These are phyloP conservation scores for Ophiostoma sp. DNA, from an alignment of 2,329 filamentous ascomycete species.

Conservation along the genomic window DNA sequence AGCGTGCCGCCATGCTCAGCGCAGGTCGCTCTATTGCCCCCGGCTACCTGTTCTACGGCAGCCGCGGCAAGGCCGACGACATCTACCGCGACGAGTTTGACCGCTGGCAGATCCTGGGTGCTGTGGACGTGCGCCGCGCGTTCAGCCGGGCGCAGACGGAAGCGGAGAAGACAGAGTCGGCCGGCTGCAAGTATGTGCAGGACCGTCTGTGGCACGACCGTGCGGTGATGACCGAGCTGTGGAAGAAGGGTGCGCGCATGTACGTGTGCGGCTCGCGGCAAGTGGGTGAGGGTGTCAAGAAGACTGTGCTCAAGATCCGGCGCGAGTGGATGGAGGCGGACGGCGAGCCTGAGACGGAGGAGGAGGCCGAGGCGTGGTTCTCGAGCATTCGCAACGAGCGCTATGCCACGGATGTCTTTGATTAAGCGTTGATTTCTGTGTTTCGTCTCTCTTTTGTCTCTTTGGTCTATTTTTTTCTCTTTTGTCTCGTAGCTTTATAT, in stretches of 20 bases:
- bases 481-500: background rate
- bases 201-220: slow-evolving; percentile 45
- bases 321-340: slow-evolving; percentile 33
- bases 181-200: slow-evolving; percentile 39
- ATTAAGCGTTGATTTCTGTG: slow-evolving; percentile 33
- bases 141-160: slow-evolving; percentile 47
- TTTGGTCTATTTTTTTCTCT: background rate
- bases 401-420: slow-evolving; percentile 58
- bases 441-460: background rate
- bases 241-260: slow-evolving; percentile 43
- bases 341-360: slow-evolving; percentile 32
- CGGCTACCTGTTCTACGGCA: slow-evolving; percentile 27
- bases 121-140: slow-evolving; percentile 56
- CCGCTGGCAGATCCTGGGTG: slow-evolving; percentile 55
- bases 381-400: slow-evolving; percentile 49
- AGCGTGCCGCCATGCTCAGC: slow-evolving; percentile 49
- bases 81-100: slow-evolving; percentile 53
- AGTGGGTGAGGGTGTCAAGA: slow-evolving; percentile 41
- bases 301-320: slow-evolving; percentile 35
- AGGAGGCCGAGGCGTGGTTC: slow-evolving; percentile 44
- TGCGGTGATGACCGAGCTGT: slow-evolving; percentile 33
- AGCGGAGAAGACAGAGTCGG: slow-evolving; percentile 35
- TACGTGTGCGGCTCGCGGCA: slow-evolving; percentile 56
- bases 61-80: slow-evolving; percentile 25
- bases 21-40: slow-evolving; percentile 36